Evolutionary conservation across 345 rosid genomes (phyloP), one percentile per base, ranked within the genome.

Genomic region (Syzygium oleosum): DNA sequence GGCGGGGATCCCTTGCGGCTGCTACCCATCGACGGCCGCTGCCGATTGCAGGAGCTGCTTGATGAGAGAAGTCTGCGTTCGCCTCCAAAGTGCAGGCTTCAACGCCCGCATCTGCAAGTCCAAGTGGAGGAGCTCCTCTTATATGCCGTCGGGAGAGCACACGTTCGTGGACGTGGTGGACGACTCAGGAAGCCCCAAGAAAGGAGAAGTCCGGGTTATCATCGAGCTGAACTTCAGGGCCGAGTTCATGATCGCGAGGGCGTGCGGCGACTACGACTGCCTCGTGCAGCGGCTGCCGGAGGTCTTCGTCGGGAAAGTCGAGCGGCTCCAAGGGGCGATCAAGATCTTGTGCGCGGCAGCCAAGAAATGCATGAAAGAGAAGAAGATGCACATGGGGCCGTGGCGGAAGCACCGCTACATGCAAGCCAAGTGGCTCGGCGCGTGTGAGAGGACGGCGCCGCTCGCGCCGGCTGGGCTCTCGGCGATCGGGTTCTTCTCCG

Each of bases 381-480:
- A 92, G 90, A 94, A 93, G 88, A 97, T 96, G 94, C 97, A 97
- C 86, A 77, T 95, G 90, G 98, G 92, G 78, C 99, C 99, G n/a
- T 96, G 98, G 98, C 94, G 99, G 88, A 97, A 93, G 92, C 93
- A 93, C 65, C 92, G 93, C 87, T 97, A 95, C 90, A 94, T 97
- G 97, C 96, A 93, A 78, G 97, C 97, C 5, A 97, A 97, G 91
- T 96, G 98, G 98, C 87, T 95, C 0, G 95, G 97, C 23, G 87
- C 94, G 3, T 93, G 93, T 52, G 63, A 87, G 41, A 92, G 94
- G 58, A 91, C 84, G 29, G 63, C 41, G 41, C 89, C 49, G 43
- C 79, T 88, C 22, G 56, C 84, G 38, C 87, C 38, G 61, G 88
- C 89, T 23, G 9, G 80, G 90, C 92, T 53, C 80, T 85, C 1